phyloP scores from a whole-genome alignment of 164 flowering plant genomes.

The Magnolia sinica region DNA sequence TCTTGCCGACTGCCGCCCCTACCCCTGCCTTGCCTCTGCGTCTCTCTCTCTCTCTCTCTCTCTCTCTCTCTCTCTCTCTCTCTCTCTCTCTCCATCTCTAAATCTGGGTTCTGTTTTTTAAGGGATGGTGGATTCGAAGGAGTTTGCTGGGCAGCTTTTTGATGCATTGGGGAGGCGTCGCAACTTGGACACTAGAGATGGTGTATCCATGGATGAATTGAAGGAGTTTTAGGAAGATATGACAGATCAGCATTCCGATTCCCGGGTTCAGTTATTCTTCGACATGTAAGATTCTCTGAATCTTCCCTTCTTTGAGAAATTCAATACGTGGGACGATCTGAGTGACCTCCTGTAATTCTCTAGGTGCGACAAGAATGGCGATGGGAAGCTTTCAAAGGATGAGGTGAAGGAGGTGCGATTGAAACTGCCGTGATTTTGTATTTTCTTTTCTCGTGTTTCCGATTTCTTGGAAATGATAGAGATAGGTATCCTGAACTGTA shows the following conservation, averaged over 20 bases:
- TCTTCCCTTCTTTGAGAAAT: background rate
- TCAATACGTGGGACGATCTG: background rate
- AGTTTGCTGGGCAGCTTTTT: conserved; percentile 70
- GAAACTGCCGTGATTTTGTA: background rate
- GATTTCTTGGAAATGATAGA: background rate
- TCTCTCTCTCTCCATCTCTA: too few species aligned
- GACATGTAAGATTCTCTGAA: conserved; percentile 62
- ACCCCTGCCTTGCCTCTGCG: too few species aligned
- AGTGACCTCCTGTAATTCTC: background rate
- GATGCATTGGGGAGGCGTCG: conserved; percentile 71
- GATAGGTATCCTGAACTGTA: conserved; percentile 17
- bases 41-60: too few species aligned
- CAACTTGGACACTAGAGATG: conserved; percentile 34
- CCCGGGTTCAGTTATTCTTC: conserved; percentile 88
- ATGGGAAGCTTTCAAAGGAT: conserved; percentile 81
- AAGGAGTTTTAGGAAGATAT: conserved; percentile 77
- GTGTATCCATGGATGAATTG: conserved; percentile 49
- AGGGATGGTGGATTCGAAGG: conserved; percentile 89
- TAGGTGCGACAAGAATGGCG: conserved; percentile 98
- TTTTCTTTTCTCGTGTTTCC: background rate
- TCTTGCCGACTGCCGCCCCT: too few species aligned
- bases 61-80: too few species aligned
- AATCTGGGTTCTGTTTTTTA: background rate
- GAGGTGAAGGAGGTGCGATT: conserved; percentile 81
- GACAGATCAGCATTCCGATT: conserved; percentile 60